Evolutionary conservation across 768 basidiomycete species (phyloP).

Genomic region (Rhizopogon vinicolor): DNA sequence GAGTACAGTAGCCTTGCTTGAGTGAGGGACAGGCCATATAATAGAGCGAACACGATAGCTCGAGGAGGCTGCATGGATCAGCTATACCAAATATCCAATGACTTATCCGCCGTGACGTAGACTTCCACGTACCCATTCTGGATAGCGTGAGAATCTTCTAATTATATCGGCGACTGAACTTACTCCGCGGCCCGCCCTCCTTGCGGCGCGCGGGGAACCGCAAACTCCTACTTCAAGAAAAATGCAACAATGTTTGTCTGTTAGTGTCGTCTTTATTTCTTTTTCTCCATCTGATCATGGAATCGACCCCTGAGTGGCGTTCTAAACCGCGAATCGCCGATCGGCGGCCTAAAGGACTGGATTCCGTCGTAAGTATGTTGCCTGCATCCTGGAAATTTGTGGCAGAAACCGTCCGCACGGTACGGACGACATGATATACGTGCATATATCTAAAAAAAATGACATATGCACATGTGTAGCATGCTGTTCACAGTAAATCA

Average conservation of each 20-base stretch:
- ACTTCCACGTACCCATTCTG: background rate
- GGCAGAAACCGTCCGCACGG: background rate
- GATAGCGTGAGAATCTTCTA: constrained; percentile 16
- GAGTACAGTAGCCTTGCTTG: constrained; percentile 49
- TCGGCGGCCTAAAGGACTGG: constrained; percentile 12
- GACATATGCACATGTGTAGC: background rate
- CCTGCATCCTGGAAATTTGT: background rate
- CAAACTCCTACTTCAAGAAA: background rate
- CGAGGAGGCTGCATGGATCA: constrained; percentile 13
- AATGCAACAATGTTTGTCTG: constrained; percentile 2
- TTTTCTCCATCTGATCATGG: background rate
- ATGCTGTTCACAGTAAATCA: background rate
- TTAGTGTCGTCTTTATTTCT: constrained; percentile 1
- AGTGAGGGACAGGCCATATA: constrained; percentile 9
- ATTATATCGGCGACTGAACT: constrained; percentile 31
- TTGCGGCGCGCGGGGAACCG: background rate
- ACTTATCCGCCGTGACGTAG: background rate
- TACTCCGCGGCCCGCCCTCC: constrained; percentile 24
- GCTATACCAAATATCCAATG: background rate
- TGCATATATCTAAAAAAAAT: background rate
- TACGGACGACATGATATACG: background rate
- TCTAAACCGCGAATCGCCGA: constrained; percentile 27
- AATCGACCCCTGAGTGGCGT: constrained; percentile 10
- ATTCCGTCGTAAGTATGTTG: background rate
- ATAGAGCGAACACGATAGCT: constrained; percentile 12